A percentile compares a stretch with the other conserved stretches of the same genome.
phyloP scores from a whole-genome alignment of 495 filamentous ascomycete species.

The Xylaria venustula region DNA sequence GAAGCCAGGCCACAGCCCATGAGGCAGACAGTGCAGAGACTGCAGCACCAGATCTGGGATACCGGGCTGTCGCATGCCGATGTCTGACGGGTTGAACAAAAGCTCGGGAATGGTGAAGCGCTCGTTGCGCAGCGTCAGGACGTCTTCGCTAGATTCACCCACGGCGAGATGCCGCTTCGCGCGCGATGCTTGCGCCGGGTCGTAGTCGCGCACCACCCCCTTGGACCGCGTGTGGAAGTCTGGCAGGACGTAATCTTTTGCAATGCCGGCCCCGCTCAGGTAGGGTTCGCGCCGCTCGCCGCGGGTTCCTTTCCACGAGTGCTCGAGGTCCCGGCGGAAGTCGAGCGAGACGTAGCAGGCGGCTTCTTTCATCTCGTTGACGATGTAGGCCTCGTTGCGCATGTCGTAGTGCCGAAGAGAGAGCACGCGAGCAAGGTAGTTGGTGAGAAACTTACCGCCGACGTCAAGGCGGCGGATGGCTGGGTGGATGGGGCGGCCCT shows the following conservation, averaged over 20 bases:
- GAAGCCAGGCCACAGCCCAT: conserved; percentile 72
- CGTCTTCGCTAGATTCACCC: conserved; percentile 70
- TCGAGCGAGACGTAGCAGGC: conserved; percentile 80
- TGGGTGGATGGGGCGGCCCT: conserved; percentile 74
- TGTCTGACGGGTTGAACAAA: conserved; percentile 80
- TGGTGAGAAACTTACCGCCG: conserved; percentile 92
- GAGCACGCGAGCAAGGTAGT: conserved; percentile 84
- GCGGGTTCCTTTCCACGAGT: conserved; percentile 76
- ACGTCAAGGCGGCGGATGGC: conserved; percentile 85
- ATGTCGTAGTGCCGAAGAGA: conserved; percentile 92
- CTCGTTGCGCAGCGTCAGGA: conserved; percentile 85
- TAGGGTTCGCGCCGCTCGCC: conserved; percentile 46
- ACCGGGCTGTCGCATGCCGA: conserved; percentile 84
- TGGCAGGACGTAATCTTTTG: conserved; percentile 89
- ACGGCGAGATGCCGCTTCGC: conserved; percentile 57
- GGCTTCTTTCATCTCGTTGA: conserved; percentile 93
- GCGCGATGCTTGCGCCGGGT: conserved; percentile 54
- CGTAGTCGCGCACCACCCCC: conserved; percentile 75
- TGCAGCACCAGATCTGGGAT: conserved; percentile 79
- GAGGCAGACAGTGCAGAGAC: conserved; percentile 70
- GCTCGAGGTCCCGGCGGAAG: conserved; percentile 77
- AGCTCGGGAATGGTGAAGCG: conserved; percentile 89
- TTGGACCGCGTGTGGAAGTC: conserved; percentile 76
- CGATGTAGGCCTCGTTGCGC: conserved; percentile 86
- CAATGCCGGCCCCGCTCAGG: conserved; percentile 64